Evolutionary conservation across 1,284 basidiomycete species (phyloP).

Genomic region (Calocybe gambosa): DNA sequence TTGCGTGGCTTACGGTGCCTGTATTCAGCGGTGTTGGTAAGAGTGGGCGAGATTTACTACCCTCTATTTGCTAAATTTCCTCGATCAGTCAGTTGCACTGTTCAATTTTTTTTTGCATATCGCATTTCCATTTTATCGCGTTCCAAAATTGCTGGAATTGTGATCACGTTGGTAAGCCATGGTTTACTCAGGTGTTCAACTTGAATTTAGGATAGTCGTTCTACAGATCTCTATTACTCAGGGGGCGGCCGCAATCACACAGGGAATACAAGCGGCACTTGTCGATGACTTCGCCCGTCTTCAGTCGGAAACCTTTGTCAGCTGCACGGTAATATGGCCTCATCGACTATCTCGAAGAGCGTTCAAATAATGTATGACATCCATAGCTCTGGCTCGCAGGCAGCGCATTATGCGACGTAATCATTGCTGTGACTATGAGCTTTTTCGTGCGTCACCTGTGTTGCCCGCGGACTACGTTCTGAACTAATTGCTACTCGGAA

Average conservation of each 20-base stretch:
- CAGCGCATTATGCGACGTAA: slow-evolving; percentile 4
- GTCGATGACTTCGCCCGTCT: not conserved
- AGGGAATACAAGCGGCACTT: not conserved
- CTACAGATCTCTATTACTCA: not conserved
- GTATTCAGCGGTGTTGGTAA: slow-evolving; percentile 8
- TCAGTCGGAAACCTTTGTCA: not conserved
- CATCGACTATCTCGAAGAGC: not conserved
- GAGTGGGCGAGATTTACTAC: no score
- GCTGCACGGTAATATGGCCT: not conserved
- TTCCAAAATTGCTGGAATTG: not conserved
- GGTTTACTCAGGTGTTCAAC: not conserved
- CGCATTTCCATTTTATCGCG: slow-evolving; percentile 2
- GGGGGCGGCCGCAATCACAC: not conserved
- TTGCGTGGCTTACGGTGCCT: slow-evolving; percentile 3
- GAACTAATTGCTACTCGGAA: not conserved
- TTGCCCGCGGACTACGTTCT: not conserved
- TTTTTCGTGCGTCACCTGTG: slow-evolving; percentile 7
- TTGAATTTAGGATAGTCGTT: not conserved
- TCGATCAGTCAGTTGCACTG: slow-evolving; percentile 3
- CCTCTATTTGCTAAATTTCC: no score
- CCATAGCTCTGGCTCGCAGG: slow-evolving; percentile 9
- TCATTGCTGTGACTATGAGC: slow-evolving; percentile 9
- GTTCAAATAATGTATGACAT: not conserved
- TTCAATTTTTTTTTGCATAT: slow-evolving; percentile 10
- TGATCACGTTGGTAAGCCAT: not conserved